These are phyloP conservation scores for Leccinum obscurum DNA, from an alignment of 768 basidiomycete species.

Conservation along the genomic window DNA sequence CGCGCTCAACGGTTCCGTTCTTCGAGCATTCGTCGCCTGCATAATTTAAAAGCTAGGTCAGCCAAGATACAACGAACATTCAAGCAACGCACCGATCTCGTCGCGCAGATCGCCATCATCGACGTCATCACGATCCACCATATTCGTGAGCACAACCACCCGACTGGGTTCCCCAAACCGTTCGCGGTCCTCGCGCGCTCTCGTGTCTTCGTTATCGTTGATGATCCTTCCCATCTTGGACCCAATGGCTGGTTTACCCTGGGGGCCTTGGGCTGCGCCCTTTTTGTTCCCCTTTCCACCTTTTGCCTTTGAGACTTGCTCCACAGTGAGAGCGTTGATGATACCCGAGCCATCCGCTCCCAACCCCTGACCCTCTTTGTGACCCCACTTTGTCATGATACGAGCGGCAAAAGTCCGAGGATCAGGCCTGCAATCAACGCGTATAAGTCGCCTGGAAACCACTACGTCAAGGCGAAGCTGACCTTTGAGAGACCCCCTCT, in stretches of 20 bases:
- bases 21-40: slow-evolving; percentile 89
- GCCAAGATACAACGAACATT: background rate
- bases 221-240: slow-evolving; percentile 87
- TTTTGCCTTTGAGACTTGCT: slow-evolving; percentile 49
- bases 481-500: slow-evolving; percentile 23
- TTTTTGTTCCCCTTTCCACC: slow-evolving; percentile 39
- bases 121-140: slow-evolving; percentile 82
- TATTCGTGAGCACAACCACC: slow-evolving; percentile 87
- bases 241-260: slow-evolving; percentile 42
- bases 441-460: background rate
- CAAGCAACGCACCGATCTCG: slow-evolving; percentile 71
- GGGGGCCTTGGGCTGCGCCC: slow-evolving; percentile 34
- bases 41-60: background rate
- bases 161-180: slow-evolving; percentile 88
- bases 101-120: slow-evolving; percentile 82
- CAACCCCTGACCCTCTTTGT: slow-evolving; percentile 90
- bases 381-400: slow-evolving; percentile 95
- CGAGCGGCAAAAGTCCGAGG: slow-evolving; percentile 79
- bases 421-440: slow-evolving; percentile 43
- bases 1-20: slow-evolving; percentile 90
- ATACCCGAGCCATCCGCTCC: slow-evolving; percentile 85
- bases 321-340: slow-evolving; percentile 83
- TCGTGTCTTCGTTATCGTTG: slow-evolving; percentile 85
- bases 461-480: background rate
- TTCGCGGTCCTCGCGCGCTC: slow-evolving; percentile 71